A percentile compares a stretch with the other conserved stretches of the same genome.
phyloP scores from a whole-genome alignment of 345 rosid genomes.

The Psidium friedrichsthalianum region DNA sequence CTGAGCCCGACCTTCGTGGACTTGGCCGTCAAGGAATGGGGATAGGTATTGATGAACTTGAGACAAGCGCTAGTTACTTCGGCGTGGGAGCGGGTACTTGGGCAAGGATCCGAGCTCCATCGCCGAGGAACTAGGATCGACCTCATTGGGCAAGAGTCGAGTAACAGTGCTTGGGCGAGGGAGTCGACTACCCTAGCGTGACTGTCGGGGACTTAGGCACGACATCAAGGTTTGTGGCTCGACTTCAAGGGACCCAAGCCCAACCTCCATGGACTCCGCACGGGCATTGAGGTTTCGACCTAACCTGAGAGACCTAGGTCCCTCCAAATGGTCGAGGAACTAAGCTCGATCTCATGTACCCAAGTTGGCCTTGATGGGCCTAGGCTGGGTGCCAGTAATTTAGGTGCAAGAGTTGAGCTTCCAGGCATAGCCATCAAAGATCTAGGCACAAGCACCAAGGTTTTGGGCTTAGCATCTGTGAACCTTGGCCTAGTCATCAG shows the following conservation, averaged over 20 bases:
- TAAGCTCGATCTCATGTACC: neutral
- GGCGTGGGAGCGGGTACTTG: neutral
- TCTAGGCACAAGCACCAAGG: neutral
- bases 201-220: neutral
- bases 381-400: neutral
- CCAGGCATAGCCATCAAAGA: neutral
- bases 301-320: neutral
- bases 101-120: neutral
- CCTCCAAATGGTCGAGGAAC: neutral
- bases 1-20: accelerated
- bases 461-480: neutral
- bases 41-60: neutral
- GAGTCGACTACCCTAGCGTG: neutral
- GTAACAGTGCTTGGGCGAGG: neutral
- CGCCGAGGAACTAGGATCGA: neutral
- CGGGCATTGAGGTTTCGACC: neutral
- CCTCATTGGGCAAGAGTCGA: neutral
- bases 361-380: neutral
- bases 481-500: too few relatives aligned
- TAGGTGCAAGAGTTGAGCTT: neutral
- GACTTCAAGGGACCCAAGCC: neutral
- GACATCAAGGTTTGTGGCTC: neutral
- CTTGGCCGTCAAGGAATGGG: accelerated
- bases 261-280: neutral
- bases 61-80: accelerated